Conservation (phyloP, 768 basidiomycete genomes). For the Boletus insuetus region DNA sequence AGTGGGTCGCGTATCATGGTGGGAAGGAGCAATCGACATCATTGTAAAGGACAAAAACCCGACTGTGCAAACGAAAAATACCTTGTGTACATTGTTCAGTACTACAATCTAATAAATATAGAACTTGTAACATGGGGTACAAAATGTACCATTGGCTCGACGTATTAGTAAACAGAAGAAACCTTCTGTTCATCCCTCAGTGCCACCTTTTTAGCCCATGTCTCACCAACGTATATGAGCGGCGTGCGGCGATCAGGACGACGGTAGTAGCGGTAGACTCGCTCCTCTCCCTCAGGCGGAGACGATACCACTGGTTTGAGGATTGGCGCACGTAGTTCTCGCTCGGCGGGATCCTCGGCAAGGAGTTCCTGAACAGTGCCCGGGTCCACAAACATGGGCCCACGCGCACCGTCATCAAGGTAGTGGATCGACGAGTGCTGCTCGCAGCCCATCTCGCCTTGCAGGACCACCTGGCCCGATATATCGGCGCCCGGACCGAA, state of each 20-base stretch:
- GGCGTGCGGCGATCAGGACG: accelerated
- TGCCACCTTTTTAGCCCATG: constrained; percentile 15
- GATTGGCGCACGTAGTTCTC: constrained; percentile 3
- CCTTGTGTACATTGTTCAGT: too few relatives aligned
- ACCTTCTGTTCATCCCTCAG: background rate
- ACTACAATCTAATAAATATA: too few relatives aligned
- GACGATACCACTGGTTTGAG: constrained; percentile 4
- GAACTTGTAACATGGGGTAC: too few relatives aligned
- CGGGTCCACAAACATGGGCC: constrained; percentile 17
- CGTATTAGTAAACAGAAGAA: background rate
- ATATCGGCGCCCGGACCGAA: background rate
- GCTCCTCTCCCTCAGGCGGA: constrained; percentile 16
- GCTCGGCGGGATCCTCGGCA: constrained; percentile 2
- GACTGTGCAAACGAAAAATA: too few relatives aligned
- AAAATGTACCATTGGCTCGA: too few relatives aligned
- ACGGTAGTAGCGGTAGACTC: constrained; percentile 8
- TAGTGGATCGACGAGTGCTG: constrained; percentile 12
- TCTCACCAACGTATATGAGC: constrained; percentile 21
- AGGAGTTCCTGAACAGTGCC: background rate
- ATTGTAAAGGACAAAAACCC: too few relatives aligned
- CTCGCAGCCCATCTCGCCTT: background rate
- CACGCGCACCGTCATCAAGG: constrained; percentile 16
- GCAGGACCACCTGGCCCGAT: constrained; percentile 4
- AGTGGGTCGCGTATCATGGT: too few relatives aligned
- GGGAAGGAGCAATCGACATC: too few relatives aligned